Evolutionary conservation across 1,139 yeast species (phyloP).

Genomic region (Kluyveromyces sp.): DNA sequence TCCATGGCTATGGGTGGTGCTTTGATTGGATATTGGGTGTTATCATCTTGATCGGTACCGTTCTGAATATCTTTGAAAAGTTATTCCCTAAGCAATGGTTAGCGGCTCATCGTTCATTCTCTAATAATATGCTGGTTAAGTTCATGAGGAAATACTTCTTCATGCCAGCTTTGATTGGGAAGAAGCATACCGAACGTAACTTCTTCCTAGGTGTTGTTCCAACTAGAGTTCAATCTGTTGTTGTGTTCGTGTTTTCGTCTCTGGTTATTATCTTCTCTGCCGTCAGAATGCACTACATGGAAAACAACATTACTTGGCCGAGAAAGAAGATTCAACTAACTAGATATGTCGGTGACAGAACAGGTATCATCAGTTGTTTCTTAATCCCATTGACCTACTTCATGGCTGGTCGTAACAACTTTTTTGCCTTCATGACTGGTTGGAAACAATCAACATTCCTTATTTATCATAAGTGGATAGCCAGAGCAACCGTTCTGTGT

Average conservation of each 20-base stretch:
- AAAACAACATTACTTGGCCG: slow-evolving; percentile 36
- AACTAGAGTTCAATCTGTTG: slow-evolving; percentile 52
- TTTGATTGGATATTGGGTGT: slow-evolving; percentile 42
- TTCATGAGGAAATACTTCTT: slow-evolving; percentile 39
- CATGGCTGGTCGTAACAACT: slow-evolving; percentile 60
- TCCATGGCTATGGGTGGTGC: slow-evolving; percentile 44
- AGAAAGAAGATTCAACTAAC: slow-evolving; percentile 36
- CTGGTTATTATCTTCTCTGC: slow-evolving; percentile 39
- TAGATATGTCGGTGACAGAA: slow-evolving; percentile 50
- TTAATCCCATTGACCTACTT: slow-evolving; percentile 43
- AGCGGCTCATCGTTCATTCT: slow-evolving; percentile 27
- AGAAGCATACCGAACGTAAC: slow-evolving; percentile 18
- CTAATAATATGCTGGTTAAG: slow-evolving; percentile 34
- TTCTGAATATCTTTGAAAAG: slow-evolving; percentile 32
- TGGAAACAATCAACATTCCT: slow-evolving; percentile 58
- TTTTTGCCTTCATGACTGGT: slow-evolving; percentile 55
- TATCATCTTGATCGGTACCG: slow-evolving; percentile 36
- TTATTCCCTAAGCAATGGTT: slow-evolving; percentile 12
- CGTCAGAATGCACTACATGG: slow-evolving; percentile 37
- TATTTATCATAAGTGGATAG: slow-evolving; percentile 59
- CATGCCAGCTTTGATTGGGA: slow-evolving; percentile 39
- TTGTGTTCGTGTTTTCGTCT: slow-evolving; percentile 39
- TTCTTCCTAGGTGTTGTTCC: slow-evolving; percentile 37
- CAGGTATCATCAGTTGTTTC: slow-evolving; percentile 42
- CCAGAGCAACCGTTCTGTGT: slow-evolving; percentile 33